Evolutionary conservation across 2,329 filamentous ascomycete genomes (phyloP).

Genomic region (Chaetomium strumarium): DNA sequence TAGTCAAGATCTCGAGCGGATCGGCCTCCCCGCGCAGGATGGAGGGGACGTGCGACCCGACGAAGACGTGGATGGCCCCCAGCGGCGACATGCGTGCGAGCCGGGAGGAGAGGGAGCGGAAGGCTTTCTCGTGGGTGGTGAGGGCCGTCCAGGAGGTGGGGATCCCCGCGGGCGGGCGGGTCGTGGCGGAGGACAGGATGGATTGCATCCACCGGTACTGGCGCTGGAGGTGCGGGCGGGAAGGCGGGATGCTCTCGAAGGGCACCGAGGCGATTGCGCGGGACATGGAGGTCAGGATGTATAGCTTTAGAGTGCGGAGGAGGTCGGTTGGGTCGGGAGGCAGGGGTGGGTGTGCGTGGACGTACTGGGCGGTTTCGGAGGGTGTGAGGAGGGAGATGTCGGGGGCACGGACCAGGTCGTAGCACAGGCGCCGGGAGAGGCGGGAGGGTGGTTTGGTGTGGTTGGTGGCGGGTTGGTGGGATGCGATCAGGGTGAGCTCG

Average conservation of each 20-base stretch:
- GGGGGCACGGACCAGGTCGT: not conserved
- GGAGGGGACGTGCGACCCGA: not conserved
- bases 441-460: not conserved
- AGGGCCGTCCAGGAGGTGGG: not conserved
- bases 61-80: not conserved
- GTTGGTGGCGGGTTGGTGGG: not conserved
- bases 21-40: constrained; percentile 3
- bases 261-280: not conserved
- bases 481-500: not conserved
- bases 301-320: not conserved
- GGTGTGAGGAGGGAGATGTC: not conserved
- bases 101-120: not conserved
- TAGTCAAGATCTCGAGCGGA: not conserved
- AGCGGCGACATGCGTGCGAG: not conserved
- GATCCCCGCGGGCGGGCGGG: too few species aligned
- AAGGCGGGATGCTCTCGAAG: not conserved
- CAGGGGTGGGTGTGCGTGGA: not conserved
- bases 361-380: not conserved
- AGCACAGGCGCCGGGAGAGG: not conserved
- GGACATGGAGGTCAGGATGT: not conserved
- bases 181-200: not conserved
- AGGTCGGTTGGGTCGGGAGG: not conserved
- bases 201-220: not conserved
- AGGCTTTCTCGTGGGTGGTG: not conserved
- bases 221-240: not conserved